A percentile compares a stretch with the other conserved stretches of the same genome.
Conservation (phyloP, 768 basidiomycete species). For the Xanthoconium purpureum region DNA sequence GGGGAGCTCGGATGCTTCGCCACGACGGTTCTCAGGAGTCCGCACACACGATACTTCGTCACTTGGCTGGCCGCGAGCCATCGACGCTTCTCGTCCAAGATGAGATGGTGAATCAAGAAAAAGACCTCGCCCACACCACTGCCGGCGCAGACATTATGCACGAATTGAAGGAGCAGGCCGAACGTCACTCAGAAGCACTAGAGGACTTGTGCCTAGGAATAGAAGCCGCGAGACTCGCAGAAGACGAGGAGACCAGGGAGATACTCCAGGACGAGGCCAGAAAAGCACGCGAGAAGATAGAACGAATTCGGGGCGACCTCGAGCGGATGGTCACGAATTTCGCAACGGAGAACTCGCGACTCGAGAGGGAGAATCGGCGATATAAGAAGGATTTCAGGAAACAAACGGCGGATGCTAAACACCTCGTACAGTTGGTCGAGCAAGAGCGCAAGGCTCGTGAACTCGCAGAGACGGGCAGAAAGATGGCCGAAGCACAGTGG, state of each 20-base stretch:
- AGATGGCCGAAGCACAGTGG: constrained; percentile 18
- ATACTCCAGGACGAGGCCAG: constrained; percentile 42
- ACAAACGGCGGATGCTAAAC: constrained; percentile 22
- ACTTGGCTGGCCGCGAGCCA: constrained; percentile 40
- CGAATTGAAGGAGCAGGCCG: constrained; percentile 45
- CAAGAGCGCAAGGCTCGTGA: constrained; percentile 27
- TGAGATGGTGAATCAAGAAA: constrained; percentile 51
- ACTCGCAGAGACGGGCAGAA: constrained; percentile 20
- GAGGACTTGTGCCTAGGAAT: constrained; percentile 43
- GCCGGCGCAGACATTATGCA: constrained; percentile 50
- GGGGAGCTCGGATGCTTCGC: constrained; percentile 43
- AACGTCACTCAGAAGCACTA: constrained; percentile 45
- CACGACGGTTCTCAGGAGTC: constrained; percentile 42
- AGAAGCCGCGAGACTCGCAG: constrained; percentile 39
- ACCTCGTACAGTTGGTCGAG: constrained; percentile 17
- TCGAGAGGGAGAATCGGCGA: constrained; percentile 26
- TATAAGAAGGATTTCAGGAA: constrained; percentile 16
- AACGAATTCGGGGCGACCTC: constrained; percentile 38
- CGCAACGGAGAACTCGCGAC: constrained; percentile 34
- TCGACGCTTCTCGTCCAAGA: constrained; percentile 48
- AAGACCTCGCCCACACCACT: constrained; percentile 46
- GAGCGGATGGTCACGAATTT: constrained; percentile 38
- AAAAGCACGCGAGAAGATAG: constrained; percentile 42
- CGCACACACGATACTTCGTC: constrained; percentile 42
- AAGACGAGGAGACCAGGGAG: constrained; percentile 43